Evolutionary conservation across 345 rosid species (phyloP).

Genomic region (Camelina hispida): DNA sequence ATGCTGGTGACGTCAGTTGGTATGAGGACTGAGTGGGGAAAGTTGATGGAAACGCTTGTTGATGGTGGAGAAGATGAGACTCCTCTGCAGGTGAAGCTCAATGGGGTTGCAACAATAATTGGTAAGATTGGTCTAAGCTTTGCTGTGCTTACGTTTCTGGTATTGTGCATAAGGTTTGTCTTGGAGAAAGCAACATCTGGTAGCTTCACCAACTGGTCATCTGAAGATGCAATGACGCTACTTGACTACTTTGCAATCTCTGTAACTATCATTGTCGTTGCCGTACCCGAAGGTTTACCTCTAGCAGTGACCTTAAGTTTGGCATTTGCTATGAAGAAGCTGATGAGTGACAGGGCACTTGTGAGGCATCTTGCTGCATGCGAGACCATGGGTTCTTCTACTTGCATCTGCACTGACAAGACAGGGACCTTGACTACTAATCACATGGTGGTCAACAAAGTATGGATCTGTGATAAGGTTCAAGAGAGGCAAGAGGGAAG

Average conservation of each 20-base stretch:
- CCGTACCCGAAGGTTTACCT: slow-evolving; percentile 82
- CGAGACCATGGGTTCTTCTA: slow-evolving; percentile 83
- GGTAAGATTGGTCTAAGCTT: slow-evolving; percentile 72
- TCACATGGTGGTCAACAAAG: slow-evolving; percentile 62
- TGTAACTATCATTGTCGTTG: slow-evolving; percentile 81
- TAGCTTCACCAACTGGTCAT: slow-evolving; percentile 52
- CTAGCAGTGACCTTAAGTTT: slow-evolving; percentile 80
- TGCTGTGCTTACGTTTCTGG: slow-evolving; percentile 66
- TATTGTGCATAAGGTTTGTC: slow-evolving; percentile 58
- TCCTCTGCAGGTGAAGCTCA: slow-evolving; percentile 69
- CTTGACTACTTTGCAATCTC: slow-evolving; percentile 71
- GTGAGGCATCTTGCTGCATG: slow-evolving; percentile 80
- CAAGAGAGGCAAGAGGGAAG: slow-evolving; percentile 34
- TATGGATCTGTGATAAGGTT: slow-evolving; percentile 59
- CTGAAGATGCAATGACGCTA: slow-evolving; percentile 52
- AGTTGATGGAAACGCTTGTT: slow-evolving; percentile 64
- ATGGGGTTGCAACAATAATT: slow-evolving; percentile 67
- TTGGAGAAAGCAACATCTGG: slow-evolving; percentile 46
- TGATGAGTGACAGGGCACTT: slow-evolving; percentile 77
- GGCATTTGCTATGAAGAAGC: slow-evolving; percentile 79
- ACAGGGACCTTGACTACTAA: slow-evolving; percentile 73
- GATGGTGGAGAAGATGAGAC: slow-evolving; percentile 65
- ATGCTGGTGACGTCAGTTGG: slow-evolving; percentile 80
- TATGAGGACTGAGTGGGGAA: slow-evolving; percentile 79
- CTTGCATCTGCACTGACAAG: slow-evolving; percentile 75